A percentile compares a stretch with the other conserved stretches of the same genome.
These are phyloP conservation scores for Rhizopus microsporus DNA, from an alignment of 371 early-diverging fungal genomes.

Conservation along the genomic window DNA sequence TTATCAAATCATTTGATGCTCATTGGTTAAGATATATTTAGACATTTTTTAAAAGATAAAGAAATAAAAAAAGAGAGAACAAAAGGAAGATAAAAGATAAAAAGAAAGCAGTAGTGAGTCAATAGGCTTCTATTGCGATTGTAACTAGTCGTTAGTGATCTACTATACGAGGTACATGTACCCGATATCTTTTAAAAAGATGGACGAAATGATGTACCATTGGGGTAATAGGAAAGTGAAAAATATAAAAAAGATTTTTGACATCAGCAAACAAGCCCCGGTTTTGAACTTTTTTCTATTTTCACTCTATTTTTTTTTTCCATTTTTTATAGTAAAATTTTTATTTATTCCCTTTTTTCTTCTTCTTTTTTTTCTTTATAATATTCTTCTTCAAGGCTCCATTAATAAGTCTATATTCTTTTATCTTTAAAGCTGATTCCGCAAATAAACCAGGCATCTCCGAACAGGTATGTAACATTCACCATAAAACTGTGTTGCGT, in stretches of 20 bases:
- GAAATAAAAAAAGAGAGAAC: neutral
- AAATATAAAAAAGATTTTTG: neutral
- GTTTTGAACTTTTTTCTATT: conserved; percentile 1
- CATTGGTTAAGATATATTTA: neutral
- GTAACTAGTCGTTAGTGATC: neutral
- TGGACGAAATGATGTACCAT: too few relatives aligned
- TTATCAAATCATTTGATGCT: neutral
- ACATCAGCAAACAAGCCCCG: conserved; percentile 3
- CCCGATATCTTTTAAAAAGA: too few relatives aligned
- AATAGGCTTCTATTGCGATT: neutral
- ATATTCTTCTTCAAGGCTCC: neutral
- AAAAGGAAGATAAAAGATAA: too few relatives aligned
- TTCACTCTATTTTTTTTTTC: neutral
- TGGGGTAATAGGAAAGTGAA: neutral
- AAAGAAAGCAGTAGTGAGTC: too few relatives aligned
- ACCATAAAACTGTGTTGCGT: conserved; percentile 9
- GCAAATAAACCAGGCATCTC: conserved; percentile 2
- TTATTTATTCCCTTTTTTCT: neutral
- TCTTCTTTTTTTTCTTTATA: neutral
- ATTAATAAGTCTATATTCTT: too few relatives aligned
- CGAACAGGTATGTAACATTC: conserved; percentile 8
- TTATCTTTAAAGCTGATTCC: neutral
- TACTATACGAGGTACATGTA: neutral
- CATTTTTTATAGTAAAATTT: neutral
- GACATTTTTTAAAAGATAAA: too few relatives aligned